A percentile compares a stretch with the other conserved stretches of the same genome.
Conservation (phyloP, 768 basidiomycete species). For the Termitomyces sp. region DNA sequence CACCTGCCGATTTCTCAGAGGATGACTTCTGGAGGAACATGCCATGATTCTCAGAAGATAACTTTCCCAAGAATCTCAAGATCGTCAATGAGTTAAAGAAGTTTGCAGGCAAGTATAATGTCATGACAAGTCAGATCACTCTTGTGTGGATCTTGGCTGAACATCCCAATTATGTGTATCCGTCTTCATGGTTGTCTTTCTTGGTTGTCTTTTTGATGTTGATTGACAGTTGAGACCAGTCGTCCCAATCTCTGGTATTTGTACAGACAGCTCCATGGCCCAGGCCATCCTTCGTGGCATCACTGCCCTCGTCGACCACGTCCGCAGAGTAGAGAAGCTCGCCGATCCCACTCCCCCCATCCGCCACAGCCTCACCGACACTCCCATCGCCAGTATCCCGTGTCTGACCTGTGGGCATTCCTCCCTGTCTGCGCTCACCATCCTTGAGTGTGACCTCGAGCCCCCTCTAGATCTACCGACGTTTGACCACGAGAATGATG, state of each 20-base stretch:
- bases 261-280: slow-evolving; percentile 19
- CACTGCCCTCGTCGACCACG: slow-evolving; percentile 1
- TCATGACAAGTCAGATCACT: slow-evolving; percentile 38
- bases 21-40: not conserved
- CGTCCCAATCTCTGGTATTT: slow-evolving; percentile 22
- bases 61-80: slow-evolving; percentile 37
- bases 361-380: not conserved
- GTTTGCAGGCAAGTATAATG: slow-evolving; percentile 30
- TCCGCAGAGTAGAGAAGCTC: slow-evolving; percentile 1
- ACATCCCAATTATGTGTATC: slow-evolving; percentile 14
- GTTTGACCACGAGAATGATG: slow-evolving; percentile 9
- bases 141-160: slow-evolving; percentile 44
- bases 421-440: not conserved
- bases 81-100: slow-evolving; percentile 28
- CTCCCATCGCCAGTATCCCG: slow-evolving; percentile 3
- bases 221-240: slow-evolving; percentile 13
- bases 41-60: slow-evolving; percentile 29
- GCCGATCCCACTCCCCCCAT: not conserved
- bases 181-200: not conserved
- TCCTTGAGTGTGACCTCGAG: not conserved
- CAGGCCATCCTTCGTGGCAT: not conserved
- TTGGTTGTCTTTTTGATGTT: too few relatives aligned
- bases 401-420: slow-evolving; percentile 9
- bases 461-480: not conserved
- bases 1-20: slow-evolving; percentile 2